Evolutionary conservation across 2,329 filamentous ascomycete genomes (phyloP).

Genomic region (Colletotrichum lentis): DNA sequence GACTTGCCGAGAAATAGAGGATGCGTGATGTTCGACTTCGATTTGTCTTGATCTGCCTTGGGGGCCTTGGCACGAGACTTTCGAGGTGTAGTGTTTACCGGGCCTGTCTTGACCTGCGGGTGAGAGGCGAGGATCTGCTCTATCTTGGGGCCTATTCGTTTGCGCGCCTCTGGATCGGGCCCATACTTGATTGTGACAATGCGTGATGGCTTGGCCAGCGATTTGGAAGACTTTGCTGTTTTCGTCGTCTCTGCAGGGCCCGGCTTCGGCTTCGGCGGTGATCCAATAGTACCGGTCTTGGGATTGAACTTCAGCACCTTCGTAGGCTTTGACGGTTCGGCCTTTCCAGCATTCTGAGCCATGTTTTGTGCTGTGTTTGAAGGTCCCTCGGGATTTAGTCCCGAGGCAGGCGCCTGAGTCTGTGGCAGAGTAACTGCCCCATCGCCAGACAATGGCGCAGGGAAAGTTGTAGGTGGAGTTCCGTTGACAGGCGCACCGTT

Average conservation of each 20-base stretch:
- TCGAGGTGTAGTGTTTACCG: conserved; percentile 41
- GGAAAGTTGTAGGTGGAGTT: conserved; percentile 3
- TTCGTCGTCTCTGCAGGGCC: conserved; percentile 38
- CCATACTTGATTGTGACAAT: conserved; percentile 28
- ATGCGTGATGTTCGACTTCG: conserved; percentile 48
- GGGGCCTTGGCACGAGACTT: conserved; percentile 42
- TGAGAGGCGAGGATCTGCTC: conserved; percentile 63
- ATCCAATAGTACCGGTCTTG: conserved; percentile 69
- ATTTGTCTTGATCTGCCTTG: conserved; percentile 42
- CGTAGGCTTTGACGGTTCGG: conserved; percentile 43
- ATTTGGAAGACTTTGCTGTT: conserved; percentile 15
- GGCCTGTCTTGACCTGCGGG: conserved; percentile 25
- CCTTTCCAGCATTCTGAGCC: not conserved
- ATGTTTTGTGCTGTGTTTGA: not conserved
- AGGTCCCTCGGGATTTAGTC: not conserved
- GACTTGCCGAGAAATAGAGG: conserved; percentile 52
- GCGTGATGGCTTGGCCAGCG: conserved; percentile 18
- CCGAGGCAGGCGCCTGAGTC: not conserved
- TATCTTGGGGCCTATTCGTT: conserved; percentile 67
- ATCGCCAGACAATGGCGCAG: not conserved
- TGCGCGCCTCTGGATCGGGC: conserved; percentile 52
- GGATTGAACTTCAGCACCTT: conserved; percentile 63
- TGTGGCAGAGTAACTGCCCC: not conserved
- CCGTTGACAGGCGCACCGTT: conserved; percentile 7
- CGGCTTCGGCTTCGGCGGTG: conserved; percentile 65